These are phyloP conservation scores for Ceriops decandra DNA, from an alignment of 345 rosid species.

Conservation along the genomic window DNA sequence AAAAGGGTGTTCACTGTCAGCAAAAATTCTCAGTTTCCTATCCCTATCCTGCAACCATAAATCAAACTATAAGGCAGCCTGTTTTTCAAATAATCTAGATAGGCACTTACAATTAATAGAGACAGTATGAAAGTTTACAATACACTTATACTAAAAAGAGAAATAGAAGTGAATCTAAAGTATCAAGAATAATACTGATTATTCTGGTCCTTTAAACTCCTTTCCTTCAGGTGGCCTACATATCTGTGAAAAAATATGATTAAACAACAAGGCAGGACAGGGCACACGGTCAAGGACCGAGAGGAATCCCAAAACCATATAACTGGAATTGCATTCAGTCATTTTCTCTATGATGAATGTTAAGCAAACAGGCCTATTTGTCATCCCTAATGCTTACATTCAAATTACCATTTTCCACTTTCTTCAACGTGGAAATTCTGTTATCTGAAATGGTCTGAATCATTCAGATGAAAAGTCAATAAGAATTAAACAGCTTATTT, in stretches of 20 bases:
- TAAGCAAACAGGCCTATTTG: background rate
- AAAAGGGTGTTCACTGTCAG: no score
- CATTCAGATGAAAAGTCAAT: background rate
- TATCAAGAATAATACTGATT: conserved; percentile 44
- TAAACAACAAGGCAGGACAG: background rate
- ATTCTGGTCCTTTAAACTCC: conserved; percentile 89
- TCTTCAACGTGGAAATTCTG: background rate
- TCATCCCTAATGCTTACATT: background rate
- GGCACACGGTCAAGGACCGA: background rate
- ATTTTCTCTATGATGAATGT: background rate
- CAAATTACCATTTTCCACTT: background rate
- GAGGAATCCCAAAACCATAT: background rate
- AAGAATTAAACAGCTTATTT: background rate
- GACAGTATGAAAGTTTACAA: no score
- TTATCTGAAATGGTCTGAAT: background rate
- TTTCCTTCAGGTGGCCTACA: conserved; percentile 86
- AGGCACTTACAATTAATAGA: no score
- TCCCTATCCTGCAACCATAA: no score
- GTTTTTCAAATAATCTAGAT: no score
- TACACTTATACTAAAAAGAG: no score
- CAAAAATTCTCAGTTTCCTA: no score
- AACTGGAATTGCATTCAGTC: background rate
- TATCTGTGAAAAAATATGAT: conserved; percentile 44
- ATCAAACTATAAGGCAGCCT: no score
- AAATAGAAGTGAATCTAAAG: background rate